phyloP scores from a whole-genome alignment of 2,329 filamentous ascomycete genomes.

The Stagonosporopsis rhizophila region DNA sequence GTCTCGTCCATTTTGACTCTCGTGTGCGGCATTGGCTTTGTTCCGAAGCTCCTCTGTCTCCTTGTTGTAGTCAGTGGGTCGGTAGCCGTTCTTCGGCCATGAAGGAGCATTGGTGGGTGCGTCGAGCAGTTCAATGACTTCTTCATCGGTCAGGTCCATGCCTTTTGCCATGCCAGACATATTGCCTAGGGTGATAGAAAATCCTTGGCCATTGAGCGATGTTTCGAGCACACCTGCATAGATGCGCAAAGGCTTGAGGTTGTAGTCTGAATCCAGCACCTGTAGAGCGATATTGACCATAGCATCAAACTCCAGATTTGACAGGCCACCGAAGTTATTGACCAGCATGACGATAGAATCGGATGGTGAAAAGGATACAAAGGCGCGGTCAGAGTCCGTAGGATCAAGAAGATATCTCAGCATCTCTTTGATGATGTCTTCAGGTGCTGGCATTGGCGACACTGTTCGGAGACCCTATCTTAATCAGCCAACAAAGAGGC shows the following conservation, averaged over 20 bases:
- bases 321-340: constrained; percentile 60
- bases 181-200: constrained; percentile 63
- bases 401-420: constrained; percentile 58
- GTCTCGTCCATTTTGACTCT: constrained; percentile 24
- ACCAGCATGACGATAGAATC: constrained; percentile 57
- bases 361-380: constrained; percentile 55
- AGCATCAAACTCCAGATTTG: constrained; percentile 57
- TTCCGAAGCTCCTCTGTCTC: constrained; percentile 37
- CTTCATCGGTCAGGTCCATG: constrained; percentile 48
- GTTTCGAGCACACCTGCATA: constrained; percentile 60
- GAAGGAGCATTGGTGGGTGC: constrained; percentile 59
- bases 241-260: constrained; percentile 57
- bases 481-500: not conserved
- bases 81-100: constrained; percentile 60
- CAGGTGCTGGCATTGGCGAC: constrained; percentile 56
- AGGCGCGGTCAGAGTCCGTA: constrained; percentile 57
- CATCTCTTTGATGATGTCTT: constrained; percentile 58
- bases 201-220: constrained; percentile 63
- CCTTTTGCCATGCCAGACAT: constrained; percentile 55
- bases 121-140: constrained; percentile 59
- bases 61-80: constrained; percentile 33
- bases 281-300: constrained; percentile 53
- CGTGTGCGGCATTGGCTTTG: constrained; percentile 39
- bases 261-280: constrained; percentile 56
- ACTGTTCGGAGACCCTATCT: constrained; percentile 54